These are phyloP conservation scores for Talaromyces sp. DNA, from an alignment of 2,329 filamentous ascomycete genomes.

Conservation along the genomic window DNA sequence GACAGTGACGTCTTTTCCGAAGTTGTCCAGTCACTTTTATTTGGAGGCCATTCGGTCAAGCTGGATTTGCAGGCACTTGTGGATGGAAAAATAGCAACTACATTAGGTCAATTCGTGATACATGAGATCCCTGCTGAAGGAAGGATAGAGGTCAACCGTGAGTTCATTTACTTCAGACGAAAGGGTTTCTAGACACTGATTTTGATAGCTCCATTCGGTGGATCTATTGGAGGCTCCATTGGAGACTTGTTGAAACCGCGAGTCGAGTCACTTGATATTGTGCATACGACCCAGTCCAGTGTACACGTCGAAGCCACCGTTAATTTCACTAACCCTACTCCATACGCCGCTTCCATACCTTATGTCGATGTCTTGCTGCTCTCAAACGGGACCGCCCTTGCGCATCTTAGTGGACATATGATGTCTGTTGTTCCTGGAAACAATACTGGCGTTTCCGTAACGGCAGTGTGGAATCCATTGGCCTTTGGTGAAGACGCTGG, in stretches of 20 bases:
- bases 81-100: slow-evolving; percentile 75
- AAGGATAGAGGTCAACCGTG: slow-evolving; percentile 87
- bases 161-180: slow-evolving; percentile 44
- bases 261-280: slow-evolving; percentile 65
- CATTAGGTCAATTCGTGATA: slow-evolving; percentile 72
- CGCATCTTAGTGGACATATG: slow-evolving; percentile 64
- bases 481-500: slow-evolving; percentile 58
- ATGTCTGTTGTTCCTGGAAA: slow-evolving; percentile 61
- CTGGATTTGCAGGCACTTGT: slow-evolving; percentile 74
- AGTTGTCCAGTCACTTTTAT: slow-evolving; percentile 74
- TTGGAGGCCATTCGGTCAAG: slow-evolving; percentile 63
- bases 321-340: slow-evolving; percentile 86
- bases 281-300: slow-evolving; percentile 66
- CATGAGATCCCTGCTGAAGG: slow-evolving; percentile 80
- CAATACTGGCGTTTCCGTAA: slow-evolving; percentile 65
- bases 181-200: slow-evolving; percentile 3
- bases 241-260: slow-evolving; percentile 53
- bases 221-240: slow-evolving; percentile 43
- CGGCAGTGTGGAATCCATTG: slow-evolving; percentile 68
- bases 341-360: slow-evolving; percentile 77
- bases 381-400: slow-evolving; percentile 68
- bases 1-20: slow-evolving; percentile 73
- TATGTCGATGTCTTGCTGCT: slow-evolving; percentile 71
- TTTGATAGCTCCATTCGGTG: slow-evolving; percentile 53
- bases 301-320: slow-evolving; percentile 66